Evolutionary conservation across 805 yeast species (phyloP), one percentile per base, ranked within the genome.

Genomic region (Hanseniaspora lachancei): DNA sequence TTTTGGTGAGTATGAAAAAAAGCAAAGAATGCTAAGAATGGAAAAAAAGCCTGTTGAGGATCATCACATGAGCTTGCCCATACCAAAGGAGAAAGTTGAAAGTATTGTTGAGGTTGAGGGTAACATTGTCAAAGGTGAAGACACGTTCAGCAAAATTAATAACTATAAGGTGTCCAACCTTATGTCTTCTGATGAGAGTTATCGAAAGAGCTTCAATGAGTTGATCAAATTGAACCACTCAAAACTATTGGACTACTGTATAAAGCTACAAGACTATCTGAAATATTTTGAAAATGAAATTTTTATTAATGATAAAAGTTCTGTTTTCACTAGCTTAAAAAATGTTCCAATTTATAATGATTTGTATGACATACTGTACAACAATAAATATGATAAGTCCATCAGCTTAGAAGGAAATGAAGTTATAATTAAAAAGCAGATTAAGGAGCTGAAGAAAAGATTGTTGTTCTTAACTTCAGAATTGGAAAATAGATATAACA

Each of bases 381-480:
- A 50, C 9, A 43, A 18, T 12, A 23, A 55, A 7, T 55, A 55
- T 39, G 49, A 43, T 13, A 44, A 44, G 38, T 56, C 61, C 43
- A 59, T 62, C 1, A 58, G 62, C 2, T 62, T 64, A 18, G 63
- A 63, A 53, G 57, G 63, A 7, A 62, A 61, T 46, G 63, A 61
- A 20, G 67, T 63, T n/a, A 58, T 63, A 1, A 42, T 65, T 12
- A 47, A 58, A 46, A 64, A 62, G 47, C 69, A 67, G 55, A 60
- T 66, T 59, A 59, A 60, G 32, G 63, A 65, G 51, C 58, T 66
- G 43, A 64, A 59, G 52, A 57, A 61, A 18, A 62, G 69, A 54
- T 49, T 67, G 35, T 38, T 61, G 23, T 68, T 65, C 57, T 60
- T 67, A 48, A 65, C 65, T 55, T 64, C 63, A 13, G 60, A 65